Evolutionary conservation across 1,139 yeast genomes (phyloP).

Genomic region (Yamadazyma aaseri): DNA sequence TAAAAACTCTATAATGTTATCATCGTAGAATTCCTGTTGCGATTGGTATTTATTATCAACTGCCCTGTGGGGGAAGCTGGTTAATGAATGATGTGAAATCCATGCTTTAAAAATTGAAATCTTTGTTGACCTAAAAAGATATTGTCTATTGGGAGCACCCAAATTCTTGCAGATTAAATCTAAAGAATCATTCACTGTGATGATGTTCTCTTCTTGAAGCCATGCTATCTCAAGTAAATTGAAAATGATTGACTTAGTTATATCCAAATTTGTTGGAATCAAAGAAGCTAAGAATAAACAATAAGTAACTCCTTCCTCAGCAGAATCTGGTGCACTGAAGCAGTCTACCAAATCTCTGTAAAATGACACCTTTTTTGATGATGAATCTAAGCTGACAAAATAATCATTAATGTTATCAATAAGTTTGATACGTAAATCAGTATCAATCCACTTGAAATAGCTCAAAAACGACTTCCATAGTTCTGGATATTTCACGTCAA

Average conservation of each 20-base stretch:
- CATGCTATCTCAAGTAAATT: constrained; percentile 41
- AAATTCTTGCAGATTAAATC: constrained; percentile 18
- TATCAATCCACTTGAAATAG: constrained; percentile 20
- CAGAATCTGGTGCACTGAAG: constrained; percentile 17
- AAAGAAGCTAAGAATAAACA: constrained; percentile 33
- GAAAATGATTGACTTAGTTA: constrained; percentile 34
- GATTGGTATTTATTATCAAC: constrained; percentile 37
- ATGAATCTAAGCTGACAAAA: not conserved
- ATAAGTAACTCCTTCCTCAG: constrained; percentile 26
- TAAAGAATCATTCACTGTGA: constrained; percentile 28
- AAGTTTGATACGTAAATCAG: constrained; percentile 10
- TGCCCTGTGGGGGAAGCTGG: constrained; percentile 37
- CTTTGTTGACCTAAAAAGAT: constrained; percentile 27
- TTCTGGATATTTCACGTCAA: not conserved
- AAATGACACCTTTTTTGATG: constrained; percentile 22
- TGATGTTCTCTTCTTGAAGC: constrained; percentile 17
- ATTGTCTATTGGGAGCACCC: constrained; percentile 14
- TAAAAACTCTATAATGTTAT: constrained; percentile 32
- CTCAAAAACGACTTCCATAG: constrained; percentile 18
- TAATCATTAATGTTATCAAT: constrained; percentile 7
- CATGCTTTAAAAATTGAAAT: constrained; percentile 41
- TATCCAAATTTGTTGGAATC: constrained; percentile 25
- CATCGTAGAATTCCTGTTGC: constrained; percentile 24
- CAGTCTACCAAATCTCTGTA: constrained; percentile 30
- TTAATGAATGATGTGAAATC: constrained; percentile 34